These are phyloP conservation scores for Fusarium piperis DNA, from an alignment of 2,329 filamentous ascomycete species.

Conservation along the genomic window DNA sequence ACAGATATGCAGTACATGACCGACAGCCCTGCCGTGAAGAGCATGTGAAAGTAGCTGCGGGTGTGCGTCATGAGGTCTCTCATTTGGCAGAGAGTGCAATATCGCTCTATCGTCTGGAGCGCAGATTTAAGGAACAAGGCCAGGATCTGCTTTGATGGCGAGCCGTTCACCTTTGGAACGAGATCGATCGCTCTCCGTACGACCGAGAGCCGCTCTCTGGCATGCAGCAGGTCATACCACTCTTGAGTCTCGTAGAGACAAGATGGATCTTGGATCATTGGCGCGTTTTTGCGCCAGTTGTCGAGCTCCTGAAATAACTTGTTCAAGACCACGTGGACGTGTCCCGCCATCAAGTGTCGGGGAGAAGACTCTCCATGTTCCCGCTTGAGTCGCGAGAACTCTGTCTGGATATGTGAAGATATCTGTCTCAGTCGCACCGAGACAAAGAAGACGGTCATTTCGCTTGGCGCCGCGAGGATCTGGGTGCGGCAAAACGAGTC, in stretches of 20 bases:
- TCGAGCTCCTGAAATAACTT: slow-evolving; percentile 48
- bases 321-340: slow-evolving; percentile 40
- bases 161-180: slow-evolving; percentile 46
- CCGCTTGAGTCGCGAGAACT: slow-evolving; percentile 34
- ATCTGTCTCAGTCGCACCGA: slow-evolving; percentile 52
- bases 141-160: slow-evolving; percentile 46
- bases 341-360: slow-evolving; percentile 21
- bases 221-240: slow-evolving; percentile 55
- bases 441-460: slow-evolving; percentile 48
- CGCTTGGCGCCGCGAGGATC: background rate
- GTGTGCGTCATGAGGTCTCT: slow-evolving; percentile 52
- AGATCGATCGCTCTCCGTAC: slow-evolving; percentile 54
- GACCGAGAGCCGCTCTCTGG: slow-evolving; percentile 53
- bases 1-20: slow-evolving; percentile 45
- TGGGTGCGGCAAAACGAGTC: background rate
- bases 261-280: slow-evolving; percentile 45
- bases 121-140: slow-evolving; percentile 49
- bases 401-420: slow-evolving; percentile 50
- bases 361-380: background rate
- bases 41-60: slow-evolving; percentile 59
- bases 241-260: slow-evolving; percentile 55
- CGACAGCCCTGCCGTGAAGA: slow-evolving; percentile 56
- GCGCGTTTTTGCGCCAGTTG: slow-evolving; percentile 47
- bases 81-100: slow-evolving; percentile 48
- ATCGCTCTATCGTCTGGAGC: slow-evolving; percentile 49